Base-by-base conservation (phyloP, 495 filamentous ascomycete species). In the Daldinia concentrica region DNA sequence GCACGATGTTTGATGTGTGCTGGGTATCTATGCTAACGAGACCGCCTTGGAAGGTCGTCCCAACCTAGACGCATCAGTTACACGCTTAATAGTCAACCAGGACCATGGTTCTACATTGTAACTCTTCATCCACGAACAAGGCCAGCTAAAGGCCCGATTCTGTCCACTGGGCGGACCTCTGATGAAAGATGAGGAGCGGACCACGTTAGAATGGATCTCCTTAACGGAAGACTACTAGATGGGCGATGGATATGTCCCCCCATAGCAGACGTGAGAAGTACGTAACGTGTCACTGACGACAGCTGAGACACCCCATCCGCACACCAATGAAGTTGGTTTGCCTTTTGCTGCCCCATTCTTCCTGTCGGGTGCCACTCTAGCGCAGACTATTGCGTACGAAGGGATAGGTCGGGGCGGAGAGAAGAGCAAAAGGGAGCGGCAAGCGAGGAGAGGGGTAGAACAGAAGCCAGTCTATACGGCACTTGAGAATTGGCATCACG, bases 261-360 rank as follows among this genome's bases (percentile, higher is more conserved):
- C 65, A 62, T 65, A 17, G 39, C 41, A 56, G 60, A 62, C 50
- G 58, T 58, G 62, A 73, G 50, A 27, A 54, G 24, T 68, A 58
- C 61, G 57, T 73, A 65, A 73, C 64, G 37, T 65, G 56, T 56
- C 56, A 60, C 61, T 69, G 65, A 73, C 70, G 64, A 68, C 62
- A 73, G 58, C 30, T 64, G 24, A 62, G 57, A 64, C 62, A 69
- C 29, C 41, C 54, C 58, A 63, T 58, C 57, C 58, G 61, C 57
- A 66, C 52, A 65, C 66, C 62, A 73, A 66, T 62, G 65, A 66
- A 66, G 32, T 43, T 15, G 58, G 50, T 50, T 62, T 58, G 70
- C 57, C 66, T 68, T 68, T 64, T 34, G 26, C 22, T 62, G 50
- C 41, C 58, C 62, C 65, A 52, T 61, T 52, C 61, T 66, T 62